Percentiles rank a stretch among this genome's conserved stretches.
These are phyloP conservation scores for Fusarium xylarioides DNA, from an alignment of 2,329 filamentous ascomycete genomes.

Conservation along the genomic window DNA sequence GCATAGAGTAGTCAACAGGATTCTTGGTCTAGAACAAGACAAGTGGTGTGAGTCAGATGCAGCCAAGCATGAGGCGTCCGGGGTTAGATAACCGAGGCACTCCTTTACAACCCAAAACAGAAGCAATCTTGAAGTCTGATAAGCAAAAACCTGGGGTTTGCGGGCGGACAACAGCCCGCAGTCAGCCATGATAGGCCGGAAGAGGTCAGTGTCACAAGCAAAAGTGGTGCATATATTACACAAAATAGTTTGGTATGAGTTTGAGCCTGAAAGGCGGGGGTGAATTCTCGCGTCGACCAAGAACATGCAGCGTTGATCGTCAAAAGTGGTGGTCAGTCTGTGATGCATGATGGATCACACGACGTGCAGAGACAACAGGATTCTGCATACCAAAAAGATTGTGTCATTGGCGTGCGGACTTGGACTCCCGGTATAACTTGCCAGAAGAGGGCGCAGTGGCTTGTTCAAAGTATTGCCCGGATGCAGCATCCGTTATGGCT, in stretches of 20 bases:
- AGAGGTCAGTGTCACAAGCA: not conserved
- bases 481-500: constrained; percentile 1
- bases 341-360: constrained; percentile 8
- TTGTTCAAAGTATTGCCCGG: not conserved
- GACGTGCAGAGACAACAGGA: constrained; percentile 2
- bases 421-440: not conserved
- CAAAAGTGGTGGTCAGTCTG: not conserved
- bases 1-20: not conserved
- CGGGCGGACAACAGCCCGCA: not conserved
- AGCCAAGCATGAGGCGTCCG: constrained; percentile 27
- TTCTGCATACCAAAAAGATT: not conserved
- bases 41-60: not conserved
- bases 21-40: not conserved
- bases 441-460: not conserved
- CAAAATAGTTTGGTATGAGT: not conserved
- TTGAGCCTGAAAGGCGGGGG: constrained; percentile 1
- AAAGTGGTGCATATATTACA: not conserved
- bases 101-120: not conserved
- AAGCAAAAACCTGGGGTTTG: constrained; percentile 1
- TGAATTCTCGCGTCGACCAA: not conserved
- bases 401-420: not conserved
- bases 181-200: constrained; percentile 6
- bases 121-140: not conserved
- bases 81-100: constrained; percentile 15
- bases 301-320: constrained; percentile 3